Evolutionary conservation across 768 basidiomycete genomes (phyloP), one percentile per base, ranked within the genome.

Genomic region (Mycena kentingensis): DNA sequence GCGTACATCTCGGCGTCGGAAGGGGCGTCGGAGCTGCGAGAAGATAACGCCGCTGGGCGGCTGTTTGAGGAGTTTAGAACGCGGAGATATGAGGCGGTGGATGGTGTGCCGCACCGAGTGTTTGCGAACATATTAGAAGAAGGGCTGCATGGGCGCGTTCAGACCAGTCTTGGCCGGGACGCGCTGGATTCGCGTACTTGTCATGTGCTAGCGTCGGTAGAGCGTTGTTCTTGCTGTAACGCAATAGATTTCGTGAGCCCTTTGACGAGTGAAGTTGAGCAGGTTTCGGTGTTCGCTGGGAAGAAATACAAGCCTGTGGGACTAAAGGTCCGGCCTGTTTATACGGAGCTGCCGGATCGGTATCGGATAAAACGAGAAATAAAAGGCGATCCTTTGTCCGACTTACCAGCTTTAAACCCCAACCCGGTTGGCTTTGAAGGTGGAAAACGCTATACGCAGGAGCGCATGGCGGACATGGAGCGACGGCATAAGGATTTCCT

Each of bases 361-460:
- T 60, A 61, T 0, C 26, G 46, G 7, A 63, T 69, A 2, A 26
- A 38, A 5, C 34, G 58, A 0, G 39, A 31, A 13, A 55, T 70
- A 35, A 61, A 64, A 7, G 61, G 63, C 8, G 62, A 72, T 32
- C 70, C 65, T 1, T 55, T 71, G 2, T 18, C 25, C 0, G 44
- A 35, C 0, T 49, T 69, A 10, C 58, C 61, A 4, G 10, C 28
- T 12, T 39, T 68, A 5, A 49, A 60, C 13, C 16, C 41, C 2
- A n/a, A 50, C 16, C 64, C 65, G 16, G 49, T 57, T 1, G 53
- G 58, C 2, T 69, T 64, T 38, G 35, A 13, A 15, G 61, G 62
- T 1, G 54, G 37, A 13, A 34, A 18, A 4, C 37, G 55, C 6
- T 50, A 67, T 2, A 65, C 66, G 8, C 2, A 35, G 11, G 66